These are phyloP conservation scores for Thelonectria olida DNA, from an alignment of 2,329 filamentous ascomycete genomes.

Conservation along the genomic window DNA sequence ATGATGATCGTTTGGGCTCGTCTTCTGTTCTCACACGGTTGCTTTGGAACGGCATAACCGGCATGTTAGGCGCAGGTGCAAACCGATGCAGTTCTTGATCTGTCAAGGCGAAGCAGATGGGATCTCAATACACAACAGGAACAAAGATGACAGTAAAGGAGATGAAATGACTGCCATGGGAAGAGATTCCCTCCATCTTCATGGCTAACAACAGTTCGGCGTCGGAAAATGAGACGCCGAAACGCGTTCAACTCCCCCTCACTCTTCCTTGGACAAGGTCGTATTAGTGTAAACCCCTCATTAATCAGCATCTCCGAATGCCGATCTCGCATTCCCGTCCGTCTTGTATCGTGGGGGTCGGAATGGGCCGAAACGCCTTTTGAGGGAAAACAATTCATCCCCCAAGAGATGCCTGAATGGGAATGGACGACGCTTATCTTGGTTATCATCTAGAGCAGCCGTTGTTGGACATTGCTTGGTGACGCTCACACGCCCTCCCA, in stretches of 20 bases:
- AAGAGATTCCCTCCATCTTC: too few species aligned
- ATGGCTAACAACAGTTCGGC: too few species aligned
- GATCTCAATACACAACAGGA: too few species aligned
- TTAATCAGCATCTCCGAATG: conserved; percentile 2
- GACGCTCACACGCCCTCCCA: background rate
- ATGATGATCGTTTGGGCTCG: too few species aligned
- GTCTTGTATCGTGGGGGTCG: conserved; percentile 21
- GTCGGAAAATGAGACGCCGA: background rate
- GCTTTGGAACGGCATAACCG: too few species aligned
- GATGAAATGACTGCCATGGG: too few species aligned
- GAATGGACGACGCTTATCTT: conserved; percentile 8
- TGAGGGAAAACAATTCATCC: background rate
- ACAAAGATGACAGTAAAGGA: too few species aligned
- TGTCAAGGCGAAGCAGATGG: too few species aligned
- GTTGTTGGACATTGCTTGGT: background rate
- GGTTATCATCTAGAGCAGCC: conserved; percentile 2
- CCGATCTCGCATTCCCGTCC: background rate
- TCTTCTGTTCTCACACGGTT: too few species aligned
- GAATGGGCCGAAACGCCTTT: conserved; percentile 12
- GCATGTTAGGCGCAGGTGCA: too few species aligned
- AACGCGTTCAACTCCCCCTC: background rate
- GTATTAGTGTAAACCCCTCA: too few species aligned
- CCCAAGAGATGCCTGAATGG: background rate
- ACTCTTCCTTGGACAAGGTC: background rate
- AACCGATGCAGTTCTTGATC: too few species aligned